These are phyloP conservation scores for Cinchona pubescens DNA, from an alignment of 257 asterid genomes.

Conservation along the genomic window DNA sequence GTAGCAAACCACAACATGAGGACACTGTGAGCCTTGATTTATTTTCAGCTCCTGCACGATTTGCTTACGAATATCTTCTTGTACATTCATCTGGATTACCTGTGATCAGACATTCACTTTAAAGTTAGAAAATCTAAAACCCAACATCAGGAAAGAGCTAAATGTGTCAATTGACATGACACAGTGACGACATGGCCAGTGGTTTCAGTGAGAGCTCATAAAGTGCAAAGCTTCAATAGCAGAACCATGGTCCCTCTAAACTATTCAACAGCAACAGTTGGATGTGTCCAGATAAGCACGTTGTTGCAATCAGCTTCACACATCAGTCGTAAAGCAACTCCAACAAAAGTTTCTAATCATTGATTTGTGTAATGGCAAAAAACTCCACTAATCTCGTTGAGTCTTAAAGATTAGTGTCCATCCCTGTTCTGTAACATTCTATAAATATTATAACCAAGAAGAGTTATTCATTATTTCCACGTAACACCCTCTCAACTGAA, in stretches of 20 bases:
- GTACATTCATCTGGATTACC: conserved; percentile 96
- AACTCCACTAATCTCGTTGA: background rate
- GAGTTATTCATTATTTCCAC: background rate
- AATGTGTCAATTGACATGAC: background rate
- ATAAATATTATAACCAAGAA: background rate
- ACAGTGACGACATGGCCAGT: too few species aligned
- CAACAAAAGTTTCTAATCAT: background rate
- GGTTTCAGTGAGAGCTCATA: conserved; percentile 4
- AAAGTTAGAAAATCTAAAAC: background rate
- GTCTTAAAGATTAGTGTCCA: background rate
- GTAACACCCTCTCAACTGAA: background rate
- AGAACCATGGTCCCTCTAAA: background rate
- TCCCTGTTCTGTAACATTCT: background rate
- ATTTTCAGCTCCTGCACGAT: conserved; percentile 98
- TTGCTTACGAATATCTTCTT: conserved; percentile 95
- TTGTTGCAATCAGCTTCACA: background rate
- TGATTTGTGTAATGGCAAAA: background rate
- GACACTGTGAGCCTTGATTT: conserved; percentile 86
- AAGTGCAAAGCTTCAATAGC: background rate
- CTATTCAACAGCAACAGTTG: background rate
- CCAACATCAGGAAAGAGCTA: conserved; percentile 1
- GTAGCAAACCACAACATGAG: conserved; percentile 88
- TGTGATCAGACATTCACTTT: conserved; percentile 22
- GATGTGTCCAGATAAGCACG: background rate
- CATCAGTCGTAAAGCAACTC: background rate